Evolutionary conservation across 768 basidiomycete species (phyloP).

Genomic region (Trametopsis cervina): DNA sequence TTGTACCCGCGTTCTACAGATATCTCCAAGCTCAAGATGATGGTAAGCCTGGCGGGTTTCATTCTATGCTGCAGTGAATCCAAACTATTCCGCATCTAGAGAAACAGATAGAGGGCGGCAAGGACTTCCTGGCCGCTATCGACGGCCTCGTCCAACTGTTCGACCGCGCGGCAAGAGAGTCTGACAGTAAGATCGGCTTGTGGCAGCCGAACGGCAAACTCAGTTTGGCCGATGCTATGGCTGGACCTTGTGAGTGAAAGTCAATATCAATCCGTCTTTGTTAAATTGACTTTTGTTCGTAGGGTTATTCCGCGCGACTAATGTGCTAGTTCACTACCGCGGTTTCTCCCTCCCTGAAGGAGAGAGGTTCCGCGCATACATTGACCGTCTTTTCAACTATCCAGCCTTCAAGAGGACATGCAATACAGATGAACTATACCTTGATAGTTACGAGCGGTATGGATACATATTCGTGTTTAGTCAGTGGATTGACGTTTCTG

Average conservation of each 20-base stretch:
- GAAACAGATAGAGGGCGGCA: constrained; percentile 44
- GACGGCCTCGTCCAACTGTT: constrained; percentile 46
- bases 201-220: constrained; percentile 54
- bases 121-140: constrained; percentile 48
- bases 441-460: constrained; percentile 68
- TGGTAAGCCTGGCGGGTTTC: too few relatives aligned
- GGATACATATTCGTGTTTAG: constrained; percentile 7
- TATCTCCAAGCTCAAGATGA: constrained; percentile 64
- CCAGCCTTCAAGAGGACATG: constrained; percentile 62
- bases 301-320: constrained; percentile 66
- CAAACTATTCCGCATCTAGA: neutral
- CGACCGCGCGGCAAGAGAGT: constrained; percentile 39
- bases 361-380: constrained; percentile 44
- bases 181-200: constrained; percentile 41
- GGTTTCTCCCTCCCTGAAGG: constrained; percentile 52
- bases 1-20: constrained; percentile 70
- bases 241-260: constrained; percentile 52
- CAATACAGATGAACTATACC: constrained; percentile 58
- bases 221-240: constrained; percentile 62
- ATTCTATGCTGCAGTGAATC: too few relatives aligned
- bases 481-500: neutral
- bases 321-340: constrained; percentile 60
- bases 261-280: neutral
- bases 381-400: constrained; percentile 47
- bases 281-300: constrained; percentile 5